A percentile compares a stretch with the other conserved stretches of the same genome.
Evolutionary conservation across 805 yeast genomes (phyloP).

Genomic region (Saccharomycopsis vini): DNA sequence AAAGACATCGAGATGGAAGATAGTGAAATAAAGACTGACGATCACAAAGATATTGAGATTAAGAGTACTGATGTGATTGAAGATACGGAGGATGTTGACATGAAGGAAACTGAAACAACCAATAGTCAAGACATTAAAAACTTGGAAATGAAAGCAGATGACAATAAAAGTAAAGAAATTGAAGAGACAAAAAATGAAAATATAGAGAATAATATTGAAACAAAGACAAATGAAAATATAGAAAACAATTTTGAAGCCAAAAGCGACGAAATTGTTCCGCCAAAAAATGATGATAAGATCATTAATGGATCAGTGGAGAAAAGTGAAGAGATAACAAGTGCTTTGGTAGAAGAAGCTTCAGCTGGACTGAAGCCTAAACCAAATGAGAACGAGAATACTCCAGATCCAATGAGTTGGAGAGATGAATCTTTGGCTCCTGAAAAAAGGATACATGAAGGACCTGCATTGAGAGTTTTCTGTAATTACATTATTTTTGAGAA

Average conservation of each 20-base stretch:
- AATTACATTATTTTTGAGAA: slow-evolving; percentile 41
- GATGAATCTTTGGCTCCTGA: not conserved
- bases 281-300: slow-evolving; percentile 21
- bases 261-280: slow-evolving; percentile 14
- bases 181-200: not conserved
- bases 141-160: not conserved
- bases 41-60: no score
- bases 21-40: no score
- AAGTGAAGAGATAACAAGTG: slow-evolving; percentile 21
- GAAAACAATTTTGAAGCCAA: no score
- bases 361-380: not conserved
- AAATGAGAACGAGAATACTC: no score
- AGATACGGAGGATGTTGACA: not conserved
- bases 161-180: not conserved
- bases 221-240: not conserved
- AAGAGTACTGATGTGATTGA: no score
- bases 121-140: not conserved
- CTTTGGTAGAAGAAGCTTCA: not conserved
- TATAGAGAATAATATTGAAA: not conserved
- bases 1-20: not conserved
- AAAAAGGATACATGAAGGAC: slow-evolving; percentile 46
- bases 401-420: no score
- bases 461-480: slow-evolving; percentile 50
- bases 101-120: not conserved
- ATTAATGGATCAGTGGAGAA: slow-evolving; percentile 21